Percentiles rank a stretch among this genome's conserved stretches.
Conservation (phyloP, 2,329 filamentous ascomycete genomes). For the Trichoderma koningii region DNA sequence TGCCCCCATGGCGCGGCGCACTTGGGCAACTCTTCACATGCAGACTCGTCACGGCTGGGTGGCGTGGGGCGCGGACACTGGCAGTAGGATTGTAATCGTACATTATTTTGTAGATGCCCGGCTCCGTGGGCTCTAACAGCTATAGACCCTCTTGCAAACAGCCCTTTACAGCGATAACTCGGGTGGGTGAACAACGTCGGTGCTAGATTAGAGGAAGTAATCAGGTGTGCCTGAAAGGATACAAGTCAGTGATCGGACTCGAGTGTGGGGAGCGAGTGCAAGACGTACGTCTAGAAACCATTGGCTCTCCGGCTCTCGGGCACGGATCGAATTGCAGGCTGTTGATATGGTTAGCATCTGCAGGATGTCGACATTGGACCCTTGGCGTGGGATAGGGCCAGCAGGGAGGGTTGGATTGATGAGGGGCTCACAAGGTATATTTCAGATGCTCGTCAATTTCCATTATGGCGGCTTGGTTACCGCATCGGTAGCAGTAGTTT, state of each 20-base stretch:
- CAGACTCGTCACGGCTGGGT: slow-evolving; percentile 28
- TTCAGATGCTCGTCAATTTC: slow-evolving; percentile 99
- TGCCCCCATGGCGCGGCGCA: slow-evolving; percentile 1
- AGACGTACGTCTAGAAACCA: slow-evolving; percentile 85
- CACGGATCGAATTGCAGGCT: slow-evolving; percentile 99
- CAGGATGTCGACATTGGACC: too few relatives aligned
- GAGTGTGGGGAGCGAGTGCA: not conserved
- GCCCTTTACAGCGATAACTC: slow-evolving; percentile 32
- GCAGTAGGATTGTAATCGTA: slow-evolving; percentile 35
- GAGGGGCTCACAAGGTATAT: slow-evolving; percentile 88
- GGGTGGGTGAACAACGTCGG: slow-evolving; percentile 28
- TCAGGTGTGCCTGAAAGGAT: slow-evolving; percentile 71
- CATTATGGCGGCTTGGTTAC: slow-evolving; percentile 99
- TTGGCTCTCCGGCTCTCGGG: slow-evolving; percentile 93
- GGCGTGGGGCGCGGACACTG: slow-evolving; percentile 29
- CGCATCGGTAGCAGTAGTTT: slow-evolving; percentile 98
- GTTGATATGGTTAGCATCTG: slow-evolving; percentile 34
- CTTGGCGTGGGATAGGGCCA: slow-evolving; percentile 5
- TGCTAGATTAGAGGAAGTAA: slow-evolving; percentile 83
- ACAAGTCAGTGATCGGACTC: slow-evolving; percentile 31
- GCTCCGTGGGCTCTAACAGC: slow-evolving; percentile 30
- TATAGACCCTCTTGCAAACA: slow-evolving; percentile 30
- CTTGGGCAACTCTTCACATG: slow-evolving; percentile 26
- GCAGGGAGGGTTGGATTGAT: not conserved
- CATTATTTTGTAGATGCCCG: slow-evolving; percentile 34